These are phyloP conservation scores for Oryza officinalis DNA, from an alignment of 176 grass and related monocot species.

Conservation along the genomic window DNA sequence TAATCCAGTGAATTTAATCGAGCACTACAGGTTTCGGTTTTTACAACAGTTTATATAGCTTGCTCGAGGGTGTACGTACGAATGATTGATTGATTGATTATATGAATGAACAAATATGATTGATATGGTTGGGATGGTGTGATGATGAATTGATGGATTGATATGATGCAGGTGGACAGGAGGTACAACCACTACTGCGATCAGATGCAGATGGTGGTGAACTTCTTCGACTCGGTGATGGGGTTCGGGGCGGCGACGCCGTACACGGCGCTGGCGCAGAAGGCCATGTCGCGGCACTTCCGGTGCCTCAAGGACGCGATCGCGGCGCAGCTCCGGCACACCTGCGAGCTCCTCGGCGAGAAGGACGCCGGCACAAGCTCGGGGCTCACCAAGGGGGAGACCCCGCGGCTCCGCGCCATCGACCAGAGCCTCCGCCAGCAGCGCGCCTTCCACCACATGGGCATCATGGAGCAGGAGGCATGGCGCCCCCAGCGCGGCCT, in stretches of 20 bases:
- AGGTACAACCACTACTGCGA: slow-evolving; percentile 99
- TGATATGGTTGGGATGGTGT: background rate
- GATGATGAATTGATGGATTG: background rate
- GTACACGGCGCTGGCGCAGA: slow-evolving; percentile 96
- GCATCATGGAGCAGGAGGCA: slow-evolving; percentile 99
- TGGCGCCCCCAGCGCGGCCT: slow-evolving; percentile 96
- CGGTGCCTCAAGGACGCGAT: slow-evolving; percentile 97
- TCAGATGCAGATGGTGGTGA: slow-evolving; percentile 99
- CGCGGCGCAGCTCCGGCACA: slow-evolving; percentile 61
- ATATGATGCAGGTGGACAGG: slow-evolving; percentile 83
- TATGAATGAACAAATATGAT: background rate
- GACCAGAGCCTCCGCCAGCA: slow-evolving; percentile 95
- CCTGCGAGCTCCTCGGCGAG: slow-evolving; percentile 83
- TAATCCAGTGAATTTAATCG: background rate
- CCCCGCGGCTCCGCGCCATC: slow-evolving; percentile 79
- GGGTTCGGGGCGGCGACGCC: slow-evolving; percentile 90
- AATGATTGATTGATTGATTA: background rate
- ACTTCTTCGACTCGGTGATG: slow-evolving; percentile 99
- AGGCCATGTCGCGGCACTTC: slow-evolving; percentile 99
- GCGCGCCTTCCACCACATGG: slow-evolving; percentile 98
- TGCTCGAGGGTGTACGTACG: background rate
- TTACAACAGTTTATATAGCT: background rate
- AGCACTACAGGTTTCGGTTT: background rate
- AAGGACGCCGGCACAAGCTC: slow-evolving; percentile 81
- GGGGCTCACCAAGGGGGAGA: slow-evolving; percentile 92